Conservation (phyloP, 305 asterid genomes). For the Fraxinus floribunda region DNA sequence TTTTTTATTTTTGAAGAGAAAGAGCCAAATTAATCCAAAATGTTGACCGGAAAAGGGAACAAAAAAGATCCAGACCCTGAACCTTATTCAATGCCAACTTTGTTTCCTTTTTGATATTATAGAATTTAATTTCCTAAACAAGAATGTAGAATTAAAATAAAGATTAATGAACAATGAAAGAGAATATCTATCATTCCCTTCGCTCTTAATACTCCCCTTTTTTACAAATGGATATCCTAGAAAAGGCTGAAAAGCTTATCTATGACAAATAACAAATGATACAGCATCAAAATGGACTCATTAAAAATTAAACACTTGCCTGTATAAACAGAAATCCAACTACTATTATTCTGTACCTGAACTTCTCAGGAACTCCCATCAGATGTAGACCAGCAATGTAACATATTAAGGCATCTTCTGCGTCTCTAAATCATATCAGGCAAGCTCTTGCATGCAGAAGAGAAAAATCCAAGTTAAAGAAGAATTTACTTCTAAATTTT, state of each 20-base stretch:
- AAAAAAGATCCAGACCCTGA: background rate
- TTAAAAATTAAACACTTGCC: conserved; percentile 52
- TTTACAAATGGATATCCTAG: background rate
- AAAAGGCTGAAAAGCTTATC: background rate
- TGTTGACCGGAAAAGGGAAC: background rate
- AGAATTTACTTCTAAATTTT: no score
- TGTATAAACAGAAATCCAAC: conserved; percentile 98
- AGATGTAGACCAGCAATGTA: no score
- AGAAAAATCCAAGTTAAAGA: no score
- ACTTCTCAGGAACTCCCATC: no score
- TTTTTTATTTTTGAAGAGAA: background rate
- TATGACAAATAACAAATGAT: background rate
- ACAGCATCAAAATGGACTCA: background rate
- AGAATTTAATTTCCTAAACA: background rate
- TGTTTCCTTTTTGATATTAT: background rate
- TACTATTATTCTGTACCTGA: no score
- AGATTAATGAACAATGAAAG: background rate
- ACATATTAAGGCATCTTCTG: no score
- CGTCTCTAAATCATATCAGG: no score
- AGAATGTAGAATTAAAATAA: background rate
- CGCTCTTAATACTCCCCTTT: background rate
- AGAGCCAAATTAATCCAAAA: background rate
- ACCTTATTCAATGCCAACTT: background rate
- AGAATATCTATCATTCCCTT: background rate
- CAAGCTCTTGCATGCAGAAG: no score